Evolutionary conservation across 2,329 filamentous ascomycete genomes (phyloP).

Genomic region (Ophiostoma sp.): DNA sequence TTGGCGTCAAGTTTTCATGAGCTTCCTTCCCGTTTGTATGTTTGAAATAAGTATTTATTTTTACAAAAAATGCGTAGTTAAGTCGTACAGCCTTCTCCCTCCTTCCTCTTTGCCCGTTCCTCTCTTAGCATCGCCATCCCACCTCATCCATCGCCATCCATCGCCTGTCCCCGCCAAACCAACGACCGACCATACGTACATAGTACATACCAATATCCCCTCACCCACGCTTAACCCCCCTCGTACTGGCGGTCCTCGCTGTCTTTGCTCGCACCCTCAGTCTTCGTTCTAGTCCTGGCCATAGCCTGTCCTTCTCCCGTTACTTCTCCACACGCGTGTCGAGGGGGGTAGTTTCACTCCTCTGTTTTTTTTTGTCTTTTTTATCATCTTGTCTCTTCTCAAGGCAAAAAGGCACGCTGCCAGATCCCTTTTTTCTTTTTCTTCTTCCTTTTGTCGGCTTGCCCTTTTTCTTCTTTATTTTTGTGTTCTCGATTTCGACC

Average conservation of each 20-base stretch:
- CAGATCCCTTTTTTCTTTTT: slow-evolving; percentile 5
- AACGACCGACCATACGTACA: not conserved
- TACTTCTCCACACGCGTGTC: slow-evolving; percentile 17
- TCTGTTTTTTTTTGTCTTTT: slow-evolving; percentile 8
- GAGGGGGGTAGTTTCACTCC: slow-evolving; percentile 12
- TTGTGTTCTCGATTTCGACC: slow-evolving; percentile 12
- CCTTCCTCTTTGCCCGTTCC: not conserved
- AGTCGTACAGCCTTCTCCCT: not conserved
- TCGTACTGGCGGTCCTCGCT: not conserved
- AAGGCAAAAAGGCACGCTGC: not conserved
- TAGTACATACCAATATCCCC: not conserved
- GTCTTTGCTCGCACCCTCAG: not conserved
- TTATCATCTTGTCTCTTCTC: not conserved
- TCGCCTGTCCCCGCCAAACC: not conserved
- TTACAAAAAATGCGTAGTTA: not conserved
- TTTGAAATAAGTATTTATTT: slow-evolving; percentile 5
- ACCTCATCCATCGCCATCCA: not conserved
- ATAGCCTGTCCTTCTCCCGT: slow-evolving; percentile 16
- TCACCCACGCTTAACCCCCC: not conserved
- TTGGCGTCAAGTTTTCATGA: not conserved
- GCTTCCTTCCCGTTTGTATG: not conserved
- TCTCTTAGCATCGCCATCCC: not conserved
- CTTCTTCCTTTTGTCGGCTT: not conserved
- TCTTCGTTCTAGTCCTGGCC: slow-evolving; percentile 13
- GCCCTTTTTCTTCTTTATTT: not conserved